Percentiles rank a stretch among this genome's conserved stretches.
phyloP scores from a whole-genome alignment of 495 filamentous ascomycete species.

The Penicillium robsamsonii region DNA sequence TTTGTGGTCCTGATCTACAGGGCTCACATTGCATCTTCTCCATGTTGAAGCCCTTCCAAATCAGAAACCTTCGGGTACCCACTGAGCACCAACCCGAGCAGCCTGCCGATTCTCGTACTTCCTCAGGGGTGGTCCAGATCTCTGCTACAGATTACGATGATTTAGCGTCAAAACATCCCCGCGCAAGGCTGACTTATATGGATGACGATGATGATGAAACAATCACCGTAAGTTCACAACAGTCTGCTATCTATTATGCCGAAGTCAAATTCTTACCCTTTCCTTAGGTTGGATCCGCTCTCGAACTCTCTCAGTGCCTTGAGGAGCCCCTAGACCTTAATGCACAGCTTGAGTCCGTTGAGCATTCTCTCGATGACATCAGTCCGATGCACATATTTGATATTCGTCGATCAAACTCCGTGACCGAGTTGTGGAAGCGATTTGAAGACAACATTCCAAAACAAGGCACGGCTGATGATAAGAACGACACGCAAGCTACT shows the following conservation, averaged over 20 bases:
- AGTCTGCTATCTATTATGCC: background rate
- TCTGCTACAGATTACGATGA: slow-evolving; percentile 49
- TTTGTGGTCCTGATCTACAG: slow-evolving; percentile 2
- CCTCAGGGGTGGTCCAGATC: slow-evolving; percentile 37
- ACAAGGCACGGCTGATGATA: slow-evolving; percentile 6
- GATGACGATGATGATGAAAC: slow-evolving; percentile 58
- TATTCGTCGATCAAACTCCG: slow-evolving; percentile 45
- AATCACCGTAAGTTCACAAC: slow-evolving; percentile 46
- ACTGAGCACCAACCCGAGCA: slow-evolving; percentile 4
- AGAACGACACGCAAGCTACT: background rate
- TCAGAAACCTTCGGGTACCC: slow-evolving; percentile 37
- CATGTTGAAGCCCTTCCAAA: slow-evolving; percentile 47
- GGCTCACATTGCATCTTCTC: slow-evolving; percentile 2
- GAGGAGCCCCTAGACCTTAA: slow-evolving; percentile 38
- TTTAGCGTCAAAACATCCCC: slow-evolving; percentile 47
- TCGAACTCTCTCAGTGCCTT: slow-evolving; percentile 50
- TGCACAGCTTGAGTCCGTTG: slow-evolving; percentile 8
- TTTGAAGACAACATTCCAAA: slow-evolving; percentile 21
- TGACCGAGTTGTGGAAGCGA: slow-evolving; percentile 43
- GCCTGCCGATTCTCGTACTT: background rate
- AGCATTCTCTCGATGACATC: slow-evolving; percentile 15
- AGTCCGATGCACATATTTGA: slow-evolving; percentile 47
- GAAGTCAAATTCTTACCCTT: slow-evolving; percentile 11
- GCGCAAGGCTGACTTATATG: slow-evolving; percentile 50
- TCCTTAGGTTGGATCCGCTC: slow-evolving; percentile 48